phyloP scores from a whole-genome alignment of 805 yeast genomes.

The Scheffersomyces lignosus region DNA sequence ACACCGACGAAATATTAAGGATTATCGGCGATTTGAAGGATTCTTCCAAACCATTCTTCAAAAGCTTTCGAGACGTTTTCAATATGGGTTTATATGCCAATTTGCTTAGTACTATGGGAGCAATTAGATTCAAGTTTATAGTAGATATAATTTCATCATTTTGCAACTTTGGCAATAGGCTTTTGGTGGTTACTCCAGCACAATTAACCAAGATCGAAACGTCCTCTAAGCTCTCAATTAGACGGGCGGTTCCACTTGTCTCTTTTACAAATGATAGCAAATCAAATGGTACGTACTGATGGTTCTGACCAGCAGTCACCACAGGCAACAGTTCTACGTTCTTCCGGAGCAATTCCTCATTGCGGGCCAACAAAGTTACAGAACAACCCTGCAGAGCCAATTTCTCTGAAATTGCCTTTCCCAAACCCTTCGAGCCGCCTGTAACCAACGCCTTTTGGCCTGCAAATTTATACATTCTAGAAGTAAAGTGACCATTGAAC shows the following conservation, averaged over 20 bases:
- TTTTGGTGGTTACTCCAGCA: constrained; percentile 64
- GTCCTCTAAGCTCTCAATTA: constrained; percentile 29
- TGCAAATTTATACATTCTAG: background rate
- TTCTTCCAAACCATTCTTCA: constrained; percentile 4
- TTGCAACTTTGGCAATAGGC: constrained; percentile 47
- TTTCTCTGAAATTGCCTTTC: constrained; percentile 51
- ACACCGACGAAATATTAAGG: constrained; percentile 65
- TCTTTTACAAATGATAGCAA: constrained; percentile 15
- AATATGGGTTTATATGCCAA: constrained; percentile 53
- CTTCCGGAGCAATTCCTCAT: constrained; percentile 32
- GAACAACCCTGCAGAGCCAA: constrained; percentile 54
- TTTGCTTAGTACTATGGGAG: constrained; percentile 62
- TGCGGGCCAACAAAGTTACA: constrained; percentile 53
- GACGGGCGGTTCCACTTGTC: constrained; percentile 8
- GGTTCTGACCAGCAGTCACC: constrained; percentile 19
- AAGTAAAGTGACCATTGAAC: too few species aligned
- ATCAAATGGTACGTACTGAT: constrained; percentile 35
- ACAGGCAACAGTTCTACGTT: constrained; percentile 17
- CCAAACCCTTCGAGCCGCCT: constrained; percentile 73
- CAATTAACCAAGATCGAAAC: constrained; percentile 57
- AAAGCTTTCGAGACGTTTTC: constrained; percentile 18
- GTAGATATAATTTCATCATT: constrained; percentile 43
- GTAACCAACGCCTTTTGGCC: constrained; percentile 54
- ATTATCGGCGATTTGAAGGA: constrained; percentile 38
- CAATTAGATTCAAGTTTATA: constrained; percentile 55